These are phyloP conservation scores for Hyaloscypha finlandica DNA, from an alignment of 495 filamentous ascomycete species.

Conservation along the genomic window DNA sequence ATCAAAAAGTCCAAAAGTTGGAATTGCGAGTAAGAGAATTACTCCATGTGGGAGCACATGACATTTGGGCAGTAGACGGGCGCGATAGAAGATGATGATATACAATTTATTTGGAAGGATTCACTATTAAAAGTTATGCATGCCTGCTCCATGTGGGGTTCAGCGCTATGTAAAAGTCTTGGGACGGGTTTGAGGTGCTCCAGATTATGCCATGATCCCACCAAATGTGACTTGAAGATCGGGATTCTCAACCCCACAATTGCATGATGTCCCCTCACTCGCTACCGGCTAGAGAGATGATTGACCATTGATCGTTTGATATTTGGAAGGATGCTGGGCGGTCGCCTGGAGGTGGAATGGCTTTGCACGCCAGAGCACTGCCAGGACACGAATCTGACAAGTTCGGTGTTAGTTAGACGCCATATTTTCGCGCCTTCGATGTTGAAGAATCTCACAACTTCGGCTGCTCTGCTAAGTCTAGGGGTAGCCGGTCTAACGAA, in stretches of 20 bases:
- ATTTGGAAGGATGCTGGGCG: background rate
- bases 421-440: too few relatives aligned
- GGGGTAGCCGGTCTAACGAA: background rate
- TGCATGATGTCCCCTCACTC: background rate
- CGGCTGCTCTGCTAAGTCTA: background rate
- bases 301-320: background rate
- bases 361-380: background rate
- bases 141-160: too few relatives aligned
- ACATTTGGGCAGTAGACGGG: too few relatives aligned
- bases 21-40: background rate
- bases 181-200: too few relatives aligned
- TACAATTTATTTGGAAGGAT: too few relatives aligned
- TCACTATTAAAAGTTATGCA: too few relatives aligned
- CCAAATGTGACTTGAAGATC: background rate
- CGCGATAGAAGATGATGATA: too few relatives aligned
- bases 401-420: too few relatives aligned
- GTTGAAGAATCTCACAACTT: too few relatives aligned
- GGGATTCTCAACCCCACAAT: background rate
- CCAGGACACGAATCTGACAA: background rate
- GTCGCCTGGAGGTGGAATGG: background rate
- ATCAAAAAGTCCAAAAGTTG: background rate
- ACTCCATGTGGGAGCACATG: too few relatives aligned
- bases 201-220: too few relatives aligned
- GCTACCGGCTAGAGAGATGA: background rate
- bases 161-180: too few relatives aligned